phyloP scores from a whole-genome alignment of 192 early-diverging fungal genomes.

The Piromyces finnis region DNA sequence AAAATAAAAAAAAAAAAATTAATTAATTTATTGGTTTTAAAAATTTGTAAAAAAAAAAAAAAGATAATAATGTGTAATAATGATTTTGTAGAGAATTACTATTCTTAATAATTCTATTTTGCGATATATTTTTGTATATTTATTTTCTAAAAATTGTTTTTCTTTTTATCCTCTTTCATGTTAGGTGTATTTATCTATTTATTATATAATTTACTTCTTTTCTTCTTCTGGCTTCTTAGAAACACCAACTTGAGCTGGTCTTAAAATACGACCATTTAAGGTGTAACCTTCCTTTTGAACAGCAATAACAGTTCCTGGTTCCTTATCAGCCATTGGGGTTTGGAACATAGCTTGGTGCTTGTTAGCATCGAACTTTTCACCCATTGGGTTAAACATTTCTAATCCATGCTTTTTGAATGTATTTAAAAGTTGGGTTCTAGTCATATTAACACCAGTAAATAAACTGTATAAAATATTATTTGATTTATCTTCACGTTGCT shows the following conservation, averaged over 20 bases:
- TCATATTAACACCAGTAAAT: slow-evolving; percentile 77
- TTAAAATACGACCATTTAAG: slow-evolving; percentile 74
- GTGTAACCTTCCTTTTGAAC: slow-evolving; percentile 90
- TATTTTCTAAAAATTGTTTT: no score
- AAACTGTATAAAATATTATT: slow-evolving; percentile 56
- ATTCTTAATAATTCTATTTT: no score
- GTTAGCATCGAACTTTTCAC: slow-evolving; percentile 87
- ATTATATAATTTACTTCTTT: neutral
- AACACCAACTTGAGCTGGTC: slow-evolving; percentile 93
- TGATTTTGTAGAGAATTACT: no score
- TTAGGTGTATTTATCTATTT: neutral
- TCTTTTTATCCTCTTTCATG: neutral
- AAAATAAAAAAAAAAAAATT: no score
- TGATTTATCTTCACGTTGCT: slow-evolving; percentile 18
- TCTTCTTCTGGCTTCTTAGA: slow-evolving; percentile 26
- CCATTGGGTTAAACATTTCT: slow-evolving; percentile 65
- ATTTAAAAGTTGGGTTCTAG: slow-evolving; percentile 63
- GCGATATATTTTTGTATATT: no score
- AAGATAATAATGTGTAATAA: no score
- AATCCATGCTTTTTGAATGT: slow-evolving; percentile 71
- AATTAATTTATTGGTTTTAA: no score
- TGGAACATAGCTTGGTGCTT: slow-evolving; percentile 90
- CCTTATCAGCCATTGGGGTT: slow-evolving; percentile 71
- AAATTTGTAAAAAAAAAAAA: no score
- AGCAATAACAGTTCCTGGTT: slow-evolving; percentile 65